Conservation (phyloP, 2,329 filamentous ascomycete genomes). For the Penicillium vulpinum region DNA sequence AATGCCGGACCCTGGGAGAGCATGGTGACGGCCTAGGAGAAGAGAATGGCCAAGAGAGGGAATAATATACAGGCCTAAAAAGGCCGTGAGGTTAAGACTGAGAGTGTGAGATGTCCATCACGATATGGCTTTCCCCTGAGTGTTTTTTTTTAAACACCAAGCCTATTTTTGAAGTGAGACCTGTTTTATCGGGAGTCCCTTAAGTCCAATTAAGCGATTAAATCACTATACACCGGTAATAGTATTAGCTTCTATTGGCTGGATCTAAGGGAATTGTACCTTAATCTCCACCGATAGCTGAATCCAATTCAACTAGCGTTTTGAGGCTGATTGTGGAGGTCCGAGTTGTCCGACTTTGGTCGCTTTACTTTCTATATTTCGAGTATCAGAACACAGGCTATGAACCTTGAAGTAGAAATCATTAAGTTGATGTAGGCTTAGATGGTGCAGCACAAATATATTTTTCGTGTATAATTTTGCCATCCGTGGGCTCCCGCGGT, state of each 20-base stretch:
- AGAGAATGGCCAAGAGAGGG: not conserved
- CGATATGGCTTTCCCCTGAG: not conserved
- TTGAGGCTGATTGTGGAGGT: not conserved
- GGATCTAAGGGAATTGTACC: not conserved
- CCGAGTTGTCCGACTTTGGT: not conserved
- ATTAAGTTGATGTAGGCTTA: no score
- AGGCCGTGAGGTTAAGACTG: no score
- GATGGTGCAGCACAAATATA: no score
- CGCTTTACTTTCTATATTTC: not conserved
- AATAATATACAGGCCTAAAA: no score
- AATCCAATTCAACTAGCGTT: not conserved
- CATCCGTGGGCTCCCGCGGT: no score
- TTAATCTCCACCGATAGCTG: not conserved
- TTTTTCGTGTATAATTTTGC: no score
- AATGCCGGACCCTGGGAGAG: not conserved
- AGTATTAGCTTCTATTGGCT: not conserved
- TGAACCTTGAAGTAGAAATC: no score
- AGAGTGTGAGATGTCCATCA: not conserved
- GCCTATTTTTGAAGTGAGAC: constrained; percentile 5
- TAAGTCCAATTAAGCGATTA: not conserved
- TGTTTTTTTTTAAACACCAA: not conserved
- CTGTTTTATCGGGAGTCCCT: not conserved
- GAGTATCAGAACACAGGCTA: no score
- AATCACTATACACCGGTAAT: not conserved
- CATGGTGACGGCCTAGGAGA: not conserved